phyloP scores from a whole-genome alignment of 139 green algal genomes.

The Spirogloea muscicola region DNA sequence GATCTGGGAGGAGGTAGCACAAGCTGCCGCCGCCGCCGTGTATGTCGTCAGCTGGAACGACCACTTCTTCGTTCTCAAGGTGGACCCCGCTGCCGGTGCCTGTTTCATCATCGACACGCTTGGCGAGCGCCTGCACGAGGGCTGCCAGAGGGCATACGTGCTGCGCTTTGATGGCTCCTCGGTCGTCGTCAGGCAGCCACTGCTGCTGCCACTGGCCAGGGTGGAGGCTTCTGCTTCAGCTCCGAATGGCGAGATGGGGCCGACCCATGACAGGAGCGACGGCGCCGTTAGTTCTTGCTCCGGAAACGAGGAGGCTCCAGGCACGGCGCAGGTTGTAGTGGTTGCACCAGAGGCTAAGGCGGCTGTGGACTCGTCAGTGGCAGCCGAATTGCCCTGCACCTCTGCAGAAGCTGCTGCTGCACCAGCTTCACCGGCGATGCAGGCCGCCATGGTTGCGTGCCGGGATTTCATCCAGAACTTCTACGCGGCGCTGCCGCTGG shows the following conservation, averaged over 20 bases:
- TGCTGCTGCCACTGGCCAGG: not conserved
- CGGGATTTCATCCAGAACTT: slow-evolving; percentile 36
- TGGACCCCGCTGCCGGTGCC: slow-evolving; percentile 12
- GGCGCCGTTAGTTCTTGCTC: too few species aligned
- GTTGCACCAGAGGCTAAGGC: too few species aligned
- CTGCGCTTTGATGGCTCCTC: slow-evolving; percentile 24
- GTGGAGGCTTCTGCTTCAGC: too few species aligned
- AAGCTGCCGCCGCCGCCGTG: slow-evolving; percentile 5
- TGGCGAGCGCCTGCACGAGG: slow-evolving; percentile 38
- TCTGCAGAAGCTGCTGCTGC: too few species aligned
- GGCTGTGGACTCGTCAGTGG: too few species aligned
- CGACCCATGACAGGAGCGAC: too few species aligned
- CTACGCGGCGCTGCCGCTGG: slow-evolving; percentile 36
- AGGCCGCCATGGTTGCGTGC: slow-evolving; percentile 16
- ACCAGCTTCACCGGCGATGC: too few species aligned
- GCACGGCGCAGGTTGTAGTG: too few species aligned
- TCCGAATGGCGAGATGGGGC: too few species aligned
- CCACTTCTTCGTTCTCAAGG: slow-evolving; percentile 45
- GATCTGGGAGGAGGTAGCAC: slow-evolving; percentile 40
- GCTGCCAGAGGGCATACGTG: slow-evolving; percentile 39
- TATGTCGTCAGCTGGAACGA: slow-evolving; percentile 49
- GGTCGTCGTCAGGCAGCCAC: not conserved
- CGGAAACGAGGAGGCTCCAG: too few species aligned
- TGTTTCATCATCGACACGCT: slow-evolving; percentile 46
- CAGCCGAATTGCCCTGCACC: too few species aligned